Evolutionary conservation across 1,139 yeast genomes (phyloP).

Genomic region (Kodamaea fungicola): DNA sequence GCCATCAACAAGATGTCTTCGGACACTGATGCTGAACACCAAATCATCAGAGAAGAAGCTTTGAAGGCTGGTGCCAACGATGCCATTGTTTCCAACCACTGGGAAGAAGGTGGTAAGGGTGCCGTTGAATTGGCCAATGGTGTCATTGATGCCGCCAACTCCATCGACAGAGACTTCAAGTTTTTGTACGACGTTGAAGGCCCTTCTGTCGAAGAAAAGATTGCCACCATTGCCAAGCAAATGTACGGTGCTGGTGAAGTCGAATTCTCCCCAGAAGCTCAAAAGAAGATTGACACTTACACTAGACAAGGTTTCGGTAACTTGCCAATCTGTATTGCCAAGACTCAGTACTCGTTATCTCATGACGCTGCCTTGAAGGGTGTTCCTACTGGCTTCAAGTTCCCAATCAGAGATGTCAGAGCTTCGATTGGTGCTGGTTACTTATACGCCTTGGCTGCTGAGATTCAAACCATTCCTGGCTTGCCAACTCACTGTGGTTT

Average conservation of each 20-base stretch:
- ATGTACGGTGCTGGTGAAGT: conserved; percentile 96
- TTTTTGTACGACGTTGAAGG: conserved; percentile 68
- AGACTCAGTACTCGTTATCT: conserved; percentile 94
- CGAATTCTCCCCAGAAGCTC: conserved; percentile 83
- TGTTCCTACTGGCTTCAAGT: conserved; percentile 89
- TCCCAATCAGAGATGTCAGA: conserved; percentile 92
- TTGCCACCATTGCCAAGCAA: conserved; percentile 74
- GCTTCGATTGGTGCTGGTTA: conserved; percentile 97
- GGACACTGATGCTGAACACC: conserved; percentile 82
- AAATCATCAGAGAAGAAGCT: conserved; percentile 78
- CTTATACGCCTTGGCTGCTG: conserved; percentile 94
- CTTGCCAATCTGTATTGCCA: conserved; percentile 94
- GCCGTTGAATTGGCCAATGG: conserved; percentile 87
- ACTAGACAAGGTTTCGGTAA: conserved; percentile 88
- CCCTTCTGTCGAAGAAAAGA: conserved; percentile 76
- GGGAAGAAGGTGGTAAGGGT: conserved; percentile 98
- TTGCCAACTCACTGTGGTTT: conserved; percentile 95
- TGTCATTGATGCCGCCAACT: conserved; percentile 69
- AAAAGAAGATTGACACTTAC: conserved; percentile 77
- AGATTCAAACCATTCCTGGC: conserved; percentile 96
- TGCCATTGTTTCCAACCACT: conserved; percentile 92
- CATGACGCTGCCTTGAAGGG: conserved; percentile 94
- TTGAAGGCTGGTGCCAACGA: conserved; percentile 92
- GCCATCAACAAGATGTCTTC: conserved; percentile 91
- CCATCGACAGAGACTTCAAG: conserved; percentile 51